Conservation (phyloP, 768 basidiomycete species). For the Lentinula aciculospora region DNA sequence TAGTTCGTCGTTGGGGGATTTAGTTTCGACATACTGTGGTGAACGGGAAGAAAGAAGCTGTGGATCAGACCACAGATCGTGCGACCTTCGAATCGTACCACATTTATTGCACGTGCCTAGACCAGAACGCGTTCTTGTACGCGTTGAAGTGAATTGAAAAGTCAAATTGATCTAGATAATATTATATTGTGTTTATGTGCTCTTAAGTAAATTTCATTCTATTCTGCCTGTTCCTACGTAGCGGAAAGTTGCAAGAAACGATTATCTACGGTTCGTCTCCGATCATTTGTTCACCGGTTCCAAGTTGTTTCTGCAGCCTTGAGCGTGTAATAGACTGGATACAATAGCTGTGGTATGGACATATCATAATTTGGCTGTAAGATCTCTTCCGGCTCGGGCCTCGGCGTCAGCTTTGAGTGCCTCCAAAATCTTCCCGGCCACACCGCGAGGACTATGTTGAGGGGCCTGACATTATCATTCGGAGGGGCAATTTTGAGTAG, state of each 20-base stretch:
- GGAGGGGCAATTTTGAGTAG: no score
- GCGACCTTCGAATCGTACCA: neutral
- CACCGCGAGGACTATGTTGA: neutral
- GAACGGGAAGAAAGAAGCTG: neutral
- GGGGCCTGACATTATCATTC: neutral
- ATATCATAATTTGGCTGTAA: neutral
- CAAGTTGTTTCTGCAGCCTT: no score
- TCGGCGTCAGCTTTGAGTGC: neutral
- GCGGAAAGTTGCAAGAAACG: no score
- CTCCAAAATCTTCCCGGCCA: neutral
- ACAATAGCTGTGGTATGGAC: no score
- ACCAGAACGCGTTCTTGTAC: neutral
- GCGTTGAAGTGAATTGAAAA: neutral
- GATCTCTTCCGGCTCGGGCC: neutral
- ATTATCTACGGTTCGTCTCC: no score
- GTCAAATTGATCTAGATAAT: no score
- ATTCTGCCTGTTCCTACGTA: no score
- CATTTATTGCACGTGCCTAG: neutral
- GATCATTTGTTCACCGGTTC: no score
- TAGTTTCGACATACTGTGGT: slow-evolving; percentile 24
- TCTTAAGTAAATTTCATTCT: no score
- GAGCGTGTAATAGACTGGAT: no score
- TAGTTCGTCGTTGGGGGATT: slow-evolving; percentile 70
- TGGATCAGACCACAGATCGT: neutral
- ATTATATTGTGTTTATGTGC: no score